Evolutionary conservation across 331 rosid species (phyloP), one percentile per base, ranked within the genome.

Genomic region (Phaseolus coccineus): DNA sequence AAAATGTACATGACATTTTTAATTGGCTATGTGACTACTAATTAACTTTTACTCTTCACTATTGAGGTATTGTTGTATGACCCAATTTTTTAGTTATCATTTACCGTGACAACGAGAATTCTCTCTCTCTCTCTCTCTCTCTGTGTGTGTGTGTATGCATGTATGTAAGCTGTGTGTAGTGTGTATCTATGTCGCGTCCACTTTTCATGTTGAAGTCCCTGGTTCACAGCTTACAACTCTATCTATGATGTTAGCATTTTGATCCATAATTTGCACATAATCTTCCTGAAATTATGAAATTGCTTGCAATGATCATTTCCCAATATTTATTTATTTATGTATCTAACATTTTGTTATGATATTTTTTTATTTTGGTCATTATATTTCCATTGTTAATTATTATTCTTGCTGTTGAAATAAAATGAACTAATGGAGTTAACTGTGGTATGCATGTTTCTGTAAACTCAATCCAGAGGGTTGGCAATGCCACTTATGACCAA

Each of bases 181-280:
- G 44, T 58, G 42, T 30, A 8, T 62, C 44, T 30, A 30, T 28
- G 10, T 30, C 14, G 42, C 13, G 40, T 1, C 8, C 42, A 30
- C 22, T 61, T 61, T 59, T 1, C 42, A 30, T 30, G n/a, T 61
- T 3, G 1, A 3, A 62, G 42, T 62, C 13, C 68, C 33, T 2
- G 25, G 24, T 30, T 6, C 19, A 59, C 13, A 5, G 40, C 58
- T 37, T 62, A 19, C 74, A 51, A 50, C 24, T 47, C 10, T 28
- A 35, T 48, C 63, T 19, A 12, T 35, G 59, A n/a, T 15, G 8
- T 46, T 42, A 25, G 63, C 44, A 57, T 64, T 56, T 77, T 73
- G 77, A 27, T 77, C 33, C 48, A 62, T 64, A 63, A 74, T 65
- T 57, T n/a, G 37, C 53, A 64, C 74, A 78, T 55, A 78, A 50